A percentile compares a stretch with the other conserved stretches of the same genome.
phyloP scores from a whole-genome alignment of 805 yeast genomes.

The Kodamaea hsintzibuensis region DNA sequence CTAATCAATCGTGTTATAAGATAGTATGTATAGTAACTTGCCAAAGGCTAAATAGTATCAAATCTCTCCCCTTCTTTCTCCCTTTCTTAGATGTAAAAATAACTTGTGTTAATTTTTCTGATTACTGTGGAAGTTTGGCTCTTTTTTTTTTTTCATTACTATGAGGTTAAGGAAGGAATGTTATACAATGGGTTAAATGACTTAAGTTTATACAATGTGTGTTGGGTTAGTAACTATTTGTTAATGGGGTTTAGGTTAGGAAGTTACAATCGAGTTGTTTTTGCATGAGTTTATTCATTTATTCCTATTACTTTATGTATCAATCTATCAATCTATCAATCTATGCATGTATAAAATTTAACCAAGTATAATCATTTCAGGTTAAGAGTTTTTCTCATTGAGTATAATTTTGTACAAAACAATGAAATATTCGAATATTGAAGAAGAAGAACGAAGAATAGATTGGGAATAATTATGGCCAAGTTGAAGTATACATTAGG shows the following conservation, averaged over 20 bases:
- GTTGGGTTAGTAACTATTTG: neutral
- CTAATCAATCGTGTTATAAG: neutral
- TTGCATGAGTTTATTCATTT: too few relatives aligned
- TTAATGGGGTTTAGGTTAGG: neutral
- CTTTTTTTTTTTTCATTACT: neutral
- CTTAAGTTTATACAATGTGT: neutral
- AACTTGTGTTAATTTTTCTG: slow-evolving; percentile 1
- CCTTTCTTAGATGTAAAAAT: neutral
- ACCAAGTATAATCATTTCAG: too few relatives aligned
- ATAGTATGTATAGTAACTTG: neutral
- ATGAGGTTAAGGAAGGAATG: neutral
- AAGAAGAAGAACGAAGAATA: too few relatives aligned
- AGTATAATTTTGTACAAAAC: too few relatives aligned
- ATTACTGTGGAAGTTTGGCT: slow-evolving; percentile 1
- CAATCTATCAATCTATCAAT: too few relatives aligned
- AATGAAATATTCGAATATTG: too few relatives aligned
- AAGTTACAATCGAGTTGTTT: neutral
- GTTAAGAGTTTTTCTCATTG: neutral
- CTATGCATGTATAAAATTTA: too few relatives aligned
- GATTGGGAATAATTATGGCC: neutral
- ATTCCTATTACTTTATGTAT: too few relatives aligned
- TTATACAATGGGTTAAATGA: neutral
- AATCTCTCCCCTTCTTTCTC: neutral
- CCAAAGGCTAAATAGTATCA: neutral
- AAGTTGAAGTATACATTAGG: slow-evolving; percentile 25